Conservation (phyloP, 2,329 filamentous ascomycete genomes). For the Davidsoniella australis region DNA sequence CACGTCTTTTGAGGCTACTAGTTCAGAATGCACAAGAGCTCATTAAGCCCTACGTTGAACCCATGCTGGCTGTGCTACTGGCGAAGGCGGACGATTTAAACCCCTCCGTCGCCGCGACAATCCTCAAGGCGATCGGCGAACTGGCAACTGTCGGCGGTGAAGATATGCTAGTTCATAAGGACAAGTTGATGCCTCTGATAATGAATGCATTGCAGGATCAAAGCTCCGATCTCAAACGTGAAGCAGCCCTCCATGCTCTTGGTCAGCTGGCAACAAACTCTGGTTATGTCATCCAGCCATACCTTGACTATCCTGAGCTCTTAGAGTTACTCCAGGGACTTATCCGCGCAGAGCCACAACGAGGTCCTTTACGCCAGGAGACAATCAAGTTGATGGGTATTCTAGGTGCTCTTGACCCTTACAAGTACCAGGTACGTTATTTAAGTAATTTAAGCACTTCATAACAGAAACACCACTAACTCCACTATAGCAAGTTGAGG, state of each 20-base stretch:
- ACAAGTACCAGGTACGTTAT: constrained; percentile 53
- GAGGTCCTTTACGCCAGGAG: constrained; percentile 71
- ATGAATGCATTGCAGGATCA: constrained; percentile 88
- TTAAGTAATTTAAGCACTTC: neutral
- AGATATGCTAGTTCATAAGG: constrained; percentile 84
- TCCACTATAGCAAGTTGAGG: constrained; percentile 49
- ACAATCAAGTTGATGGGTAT: constrained; percentile 96
- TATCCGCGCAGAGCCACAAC: constrained; percentile 74
- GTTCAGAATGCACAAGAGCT: constrained; percentile 84
- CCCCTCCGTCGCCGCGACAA: constrained; percentile 79
- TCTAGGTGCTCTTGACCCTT: constrained; percentile 83
- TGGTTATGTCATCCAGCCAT: constrained; percentile 93
- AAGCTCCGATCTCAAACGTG: constrained; percentile 74
- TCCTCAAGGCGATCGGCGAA: constrained; percentile 88
- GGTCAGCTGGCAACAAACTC: constrained; percentile 90
- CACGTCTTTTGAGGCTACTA: constrained; percentile 77
- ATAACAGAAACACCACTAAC: constrained; percentile 15
- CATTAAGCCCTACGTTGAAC: constrained; percentile 92
- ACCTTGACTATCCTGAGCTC: constrained; percentile 84
- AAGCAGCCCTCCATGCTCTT: constrained; percentile 76
- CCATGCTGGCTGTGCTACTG: constrained; percentile 86
- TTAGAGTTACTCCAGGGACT: constrained; percentile 87
- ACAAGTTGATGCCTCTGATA: constrained; percentile 85
- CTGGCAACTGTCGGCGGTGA: constrained; percentile 85
- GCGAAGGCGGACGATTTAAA: constrained; percentile 79